Base-by-base conservation (phyloP, 495 filamentous ascomycete genomes). In the Neurospora sp. region DNA sequence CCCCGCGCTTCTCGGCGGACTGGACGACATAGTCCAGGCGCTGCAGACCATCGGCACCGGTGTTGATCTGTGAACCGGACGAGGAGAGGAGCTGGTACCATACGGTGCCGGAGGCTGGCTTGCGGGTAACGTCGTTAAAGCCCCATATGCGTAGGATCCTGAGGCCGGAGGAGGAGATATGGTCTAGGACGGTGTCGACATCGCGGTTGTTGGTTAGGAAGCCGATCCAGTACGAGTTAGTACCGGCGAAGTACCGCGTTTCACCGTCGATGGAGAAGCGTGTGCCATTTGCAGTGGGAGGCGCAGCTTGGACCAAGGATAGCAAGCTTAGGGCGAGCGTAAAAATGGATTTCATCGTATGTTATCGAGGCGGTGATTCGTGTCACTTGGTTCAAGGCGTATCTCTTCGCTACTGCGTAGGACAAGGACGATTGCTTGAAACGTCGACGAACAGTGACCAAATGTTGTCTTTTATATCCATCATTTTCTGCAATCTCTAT, bases 221-320 rank as follows among this genome's bases (percentile, higher is more conserved):
- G 20, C 86, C 83, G 74, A 93, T 87, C 91, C 90, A 94, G 84
- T 93, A 94, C 66, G 87, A 82, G 81, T 94, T 94, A 5, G 89
- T 90, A 18, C 92, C 92, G 4, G 90, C 88, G 77, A 86, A 91
- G 81, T 90, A 89, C 73, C 84, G 83, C 5, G 87, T 88, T 74
- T 87, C 76, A 23, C 89, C 89, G 77, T 91, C 88, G 75, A 92
- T 88, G 70, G 81, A 84, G 82, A 92, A 91, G 35, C 75, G 75
- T 0, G 77, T 79, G 12, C 79, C 81, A 54, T 75, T 73, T 6
- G 70, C 70, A 6, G 74, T 74, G 44, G 74, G 69, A 2, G 74
- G 75, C 54, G 72, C 73, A 14, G 73, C 62, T 14, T 37, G 12
- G 10, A 70, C 76, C 27, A 75, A 40, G 1, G 79, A 77, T 31